A percentile compares a stretch with the other conserved stretches of the same genome.
Evolutionary conservation across 306 rosid species (phyloP).

Genomic region (Prunus fruticosa): DNA sequence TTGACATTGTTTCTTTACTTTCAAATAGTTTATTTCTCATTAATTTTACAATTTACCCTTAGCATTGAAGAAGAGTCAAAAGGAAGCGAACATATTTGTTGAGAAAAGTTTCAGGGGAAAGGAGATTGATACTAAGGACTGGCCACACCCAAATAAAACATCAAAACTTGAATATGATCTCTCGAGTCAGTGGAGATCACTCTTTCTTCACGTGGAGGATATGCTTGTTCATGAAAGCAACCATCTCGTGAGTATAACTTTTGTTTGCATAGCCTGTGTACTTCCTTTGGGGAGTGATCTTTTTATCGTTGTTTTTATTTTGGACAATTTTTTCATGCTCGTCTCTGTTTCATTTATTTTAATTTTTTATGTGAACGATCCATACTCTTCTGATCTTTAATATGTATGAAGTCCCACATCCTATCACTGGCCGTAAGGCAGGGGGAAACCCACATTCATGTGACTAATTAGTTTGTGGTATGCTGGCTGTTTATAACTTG

Average conservation of each 20-base stretch:
- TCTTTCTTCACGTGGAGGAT: constrained; percentile 71
- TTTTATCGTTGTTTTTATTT: neutral
- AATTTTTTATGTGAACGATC: neutral
- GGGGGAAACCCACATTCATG: neutral
- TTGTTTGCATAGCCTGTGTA: constrained; percentile 1
- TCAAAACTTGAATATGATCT: constrained; percentile 57
- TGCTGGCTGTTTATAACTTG: neutral
- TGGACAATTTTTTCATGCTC: neutral
- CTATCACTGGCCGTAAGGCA: neutral
- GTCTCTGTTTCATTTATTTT: neutral
- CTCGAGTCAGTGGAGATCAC: constrained; percentile 78
- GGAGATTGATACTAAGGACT: constrained; percentile 31
- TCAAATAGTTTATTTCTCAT: neutral
- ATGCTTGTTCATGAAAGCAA: constrained; percentile 52
- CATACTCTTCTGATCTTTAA: neutral
- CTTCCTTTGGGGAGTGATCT: neutral
- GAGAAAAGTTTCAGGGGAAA: constrained; percentile 54
- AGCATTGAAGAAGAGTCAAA: constrained; percentile 83
- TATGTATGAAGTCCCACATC: neutral
- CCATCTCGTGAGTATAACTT: constrained; percentile 66
- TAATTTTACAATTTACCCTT: constrained; percentile 3
- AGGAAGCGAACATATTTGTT: constrained; percentile 62
- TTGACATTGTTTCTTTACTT: neutral
- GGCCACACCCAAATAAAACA: constrained; percentile 32
- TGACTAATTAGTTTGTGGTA: neutral